A percentile compares a stretch with the other conserved stretches of the same genome.
Evolutionary conservation across 2,329 filamentous ascomycete species (phyloP).

Genomic region (Esteya vermicola): DNA sequence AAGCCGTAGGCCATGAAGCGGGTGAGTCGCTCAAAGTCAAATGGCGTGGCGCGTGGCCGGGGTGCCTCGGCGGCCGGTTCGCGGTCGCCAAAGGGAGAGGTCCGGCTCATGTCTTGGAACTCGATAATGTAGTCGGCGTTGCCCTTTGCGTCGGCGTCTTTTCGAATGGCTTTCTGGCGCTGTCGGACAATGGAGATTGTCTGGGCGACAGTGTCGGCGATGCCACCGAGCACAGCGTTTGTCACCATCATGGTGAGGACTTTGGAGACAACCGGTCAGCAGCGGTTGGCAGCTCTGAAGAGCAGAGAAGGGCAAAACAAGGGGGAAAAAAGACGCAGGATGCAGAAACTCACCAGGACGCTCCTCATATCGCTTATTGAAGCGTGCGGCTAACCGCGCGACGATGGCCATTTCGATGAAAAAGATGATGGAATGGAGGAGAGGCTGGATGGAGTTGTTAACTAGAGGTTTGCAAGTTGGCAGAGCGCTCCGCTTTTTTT

Average conservation of each 20-base stretch:
- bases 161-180: constrained; percentile 51
- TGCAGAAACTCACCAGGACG: constrained; percentile 61
- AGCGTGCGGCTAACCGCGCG: constrained; percentile 68
- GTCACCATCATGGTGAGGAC: constrained; percentile 98
- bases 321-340: too few species aligned
- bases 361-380: constrained; percentile 87
- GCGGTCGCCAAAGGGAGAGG: constrained; percentile 50
- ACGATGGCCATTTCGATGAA: constrained; percentile 80
- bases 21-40: constrained; percentile 89
- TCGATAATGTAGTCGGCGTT: constrained; percentile 75
- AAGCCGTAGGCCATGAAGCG: constrained; percentile 97
- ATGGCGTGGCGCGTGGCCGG: constrained; percentile 61
- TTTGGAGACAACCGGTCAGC: constrained; percentile 16
- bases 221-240: constrained; percentile 86
- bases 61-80: constrained; percentile 55
- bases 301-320: too few species aligned
- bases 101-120: constrained; percentile 73
- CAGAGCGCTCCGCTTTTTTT: too few species aligned
- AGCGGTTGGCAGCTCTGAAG: too few species aligned
- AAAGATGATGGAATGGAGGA: constrained; percentile 74
- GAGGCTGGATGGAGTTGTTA: too few species aligned
- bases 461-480: neutral
- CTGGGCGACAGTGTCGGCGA: constrained; percentile 93
- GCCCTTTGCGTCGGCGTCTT: constrained; percentile 41
- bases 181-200: constrained; percentile 72